phyloP scores from a whole-genome alignment of 225 moss, liverwort and hornwort genomes.

The Lunularia cruciata region DNA sequence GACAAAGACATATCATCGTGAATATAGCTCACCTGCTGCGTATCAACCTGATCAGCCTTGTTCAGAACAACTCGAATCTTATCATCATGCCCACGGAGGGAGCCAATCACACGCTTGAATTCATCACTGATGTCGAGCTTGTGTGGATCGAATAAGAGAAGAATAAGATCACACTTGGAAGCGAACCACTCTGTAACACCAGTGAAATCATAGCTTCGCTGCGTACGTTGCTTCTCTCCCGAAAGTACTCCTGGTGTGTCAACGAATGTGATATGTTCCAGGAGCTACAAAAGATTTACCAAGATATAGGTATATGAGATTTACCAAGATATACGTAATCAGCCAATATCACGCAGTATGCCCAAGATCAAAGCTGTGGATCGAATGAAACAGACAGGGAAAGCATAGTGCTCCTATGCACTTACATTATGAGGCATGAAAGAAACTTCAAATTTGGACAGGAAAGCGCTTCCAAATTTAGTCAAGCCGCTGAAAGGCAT shows the following conservation, averaged over 20 bases:
- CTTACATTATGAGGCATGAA: constrained; percentile 96
- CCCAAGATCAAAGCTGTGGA: not conserved
- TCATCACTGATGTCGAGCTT: constrained; percentile 98
- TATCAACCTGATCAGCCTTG: constrained; percentile 97
- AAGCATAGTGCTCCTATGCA: not conserved
- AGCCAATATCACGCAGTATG: not conserved
- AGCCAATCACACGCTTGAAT: constrained; percentile 89
- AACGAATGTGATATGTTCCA: constrained; percentile 95
- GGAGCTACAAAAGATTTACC: constrained; percentile 45
- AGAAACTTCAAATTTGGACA: constrained; percentile 97
- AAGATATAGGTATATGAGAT: not conserved
- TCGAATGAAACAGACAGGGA: not conserved
- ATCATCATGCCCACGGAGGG: constrained; percentile 90
- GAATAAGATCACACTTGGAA: constrained; percentile 91
- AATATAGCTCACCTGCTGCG: constrained; percentile 70
- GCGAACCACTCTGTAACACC: constrained; percentile 99
- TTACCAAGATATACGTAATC: not conserved
- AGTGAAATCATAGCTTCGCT: constrained; percentile 94
- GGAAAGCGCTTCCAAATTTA: constrained; percentile 90
- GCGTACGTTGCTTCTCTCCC: constrained; percentile 97
- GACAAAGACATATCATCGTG: not conserved
- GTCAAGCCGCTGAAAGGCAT: constrained; percentile 98
- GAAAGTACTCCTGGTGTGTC: constrained; percentile 99
- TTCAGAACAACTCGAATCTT: constrained; percentile 96
- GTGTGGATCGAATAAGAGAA: constrained; percentile 89